Conservation (phyloP, 176 grass and related monocot species). For the Eleusine indica region DNA sequence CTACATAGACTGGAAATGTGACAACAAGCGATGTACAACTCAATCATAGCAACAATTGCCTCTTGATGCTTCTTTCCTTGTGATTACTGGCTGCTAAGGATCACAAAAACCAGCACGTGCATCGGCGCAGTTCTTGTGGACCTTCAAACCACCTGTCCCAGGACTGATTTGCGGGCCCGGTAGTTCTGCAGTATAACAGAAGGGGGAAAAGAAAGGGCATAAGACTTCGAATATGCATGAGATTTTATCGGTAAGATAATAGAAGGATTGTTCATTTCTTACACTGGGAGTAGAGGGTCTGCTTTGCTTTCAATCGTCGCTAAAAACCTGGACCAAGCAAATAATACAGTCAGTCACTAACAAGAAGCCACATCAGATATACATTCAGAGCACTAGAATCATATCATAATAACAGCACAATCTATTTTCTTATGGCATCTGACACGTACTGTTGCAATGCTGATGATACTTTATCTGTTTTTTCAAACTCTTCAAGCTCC, state of each 20-base stretch:
- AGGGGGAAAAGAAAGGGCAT: neutral
- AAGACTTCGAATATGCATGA: neutral
- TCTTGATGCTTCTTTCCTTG: neutral
- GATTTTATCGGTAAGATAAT: neutral
- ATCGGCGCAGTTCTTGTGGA: conserved; percentile 63
- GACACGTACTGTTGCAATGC: conserved; percentile 67
- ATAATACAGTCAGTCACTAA: conserved; percentile 20
- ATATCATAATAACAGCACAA: conserved; percentile 2
- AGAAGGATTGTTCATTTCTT: conserved; percentile 31
- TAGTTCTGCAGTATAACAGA: conserved; percentile 56
- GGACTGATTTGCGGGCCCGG: conserved; percentile 48
- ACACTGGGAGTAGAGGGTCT: conserved; percentile 87
- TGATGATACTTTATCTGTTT: conserved; percentile 69
- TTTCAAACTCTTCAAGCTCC: conserved; percentile 72
- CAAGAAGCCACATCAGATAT: neutral
- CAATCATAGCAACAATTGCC: conserved; percentile 4
- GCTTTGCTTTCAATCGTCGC: conserved; percentile 58
- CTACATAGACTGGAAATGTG: neutral
- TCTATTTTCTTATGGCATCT: conserved; percentile 13
- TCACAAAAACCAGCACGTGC: conserved; percentile 89
- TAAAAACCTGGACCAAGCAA: conserved; percentile 57
- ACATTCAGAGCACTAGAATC: conserved; percentile 2
- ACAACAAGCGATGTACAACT: conserved; percentile 23
- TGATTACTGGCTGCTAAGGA: conserved; percentile 19
- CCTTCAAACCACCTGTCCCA: conserved; percentile 97